Base-by-base conservation (phyloP, 768 basidiomycete genomes). In the Cubamyces lactineus region DNA sequence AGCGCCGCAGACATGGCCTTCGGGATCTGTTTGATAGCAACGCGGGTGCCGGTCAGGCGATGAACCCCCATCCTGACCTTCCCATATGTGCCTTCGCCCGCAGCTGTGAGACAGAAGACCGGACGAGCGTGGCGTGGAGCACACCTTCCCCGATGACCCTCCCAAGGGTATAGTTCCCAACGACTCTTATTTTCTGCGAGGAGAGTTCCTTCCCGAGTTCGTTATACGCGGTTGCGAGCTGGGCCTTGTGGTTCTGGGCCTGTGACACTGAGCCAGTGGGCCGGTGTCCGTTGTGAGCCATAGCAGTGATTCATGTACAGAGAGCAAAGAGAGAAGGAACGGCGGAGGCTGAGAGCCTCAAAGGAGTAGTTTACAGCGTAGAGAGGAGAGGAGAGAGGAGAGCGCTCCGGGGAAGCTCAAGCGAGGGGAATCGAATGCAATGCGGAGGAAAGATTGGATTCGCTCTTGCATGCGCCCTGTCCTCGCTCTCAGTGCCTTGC, bases 1-100 rank as follows among this genome's bases (percentile, higher is more conserved):
- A 99, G 83, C 17, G 91, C 84, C 6, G 95, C 84, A 34, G 96
- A 93, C 81, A 94, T 86, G 59, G 88, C 85, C 75, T 98, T 98
- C 40, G 96, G 94, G 65, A 98, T 96, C 76, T 98, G 96, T 78
- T 99, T 99, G 79, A 99, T 89, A 57, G 96, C 96, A 67, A 96
- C 96, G 54, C 94, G 86, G 47, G 89, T 89, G 7, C 90, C 91
- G 2, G 96, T 95, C 49, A 98, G 81, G 61, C 96, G 90, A 74
- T 99, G 95, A 0, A 91, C 94, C 55, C 95, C 97, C 72, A 99
- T 81, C 53, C 95, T 87, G 30, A 98, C 96, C 72, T 94, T 96
- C 40, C 96, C 96, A 74, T 96, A 98, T 47, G 96, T 88, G 64
- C 96, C 96, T 63, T 40, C 45, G 47, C n/a, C 24, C 34, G 23